Base-by-base conservation (phyloP, 2,329 filamentous ascomycete species). In the Aspergillus eucalypticola region DNA sequence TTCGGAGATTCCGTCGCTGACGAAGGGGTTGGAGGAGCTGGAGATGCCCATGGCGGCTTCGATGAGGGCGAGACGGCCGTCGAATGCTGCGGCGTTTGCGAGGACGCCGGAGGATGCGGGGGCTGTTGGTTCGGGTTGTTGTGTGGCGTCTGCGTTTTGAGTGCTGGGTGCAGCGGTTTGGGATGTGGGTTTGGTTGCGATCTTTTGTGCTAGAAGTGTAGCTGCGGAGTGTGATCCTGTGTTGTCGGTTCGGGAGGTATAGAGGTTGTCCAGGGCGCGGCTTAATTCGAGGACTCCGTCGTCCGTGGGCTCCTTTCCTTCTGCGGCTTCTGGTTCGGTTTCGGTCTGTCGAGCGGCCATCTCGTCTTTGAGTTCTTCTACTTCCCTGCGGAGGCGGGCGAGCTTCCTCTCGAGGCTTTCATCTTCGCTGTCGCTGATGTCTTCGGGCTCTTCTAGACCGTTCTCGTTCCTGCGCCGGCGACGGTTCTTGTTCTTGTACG, bases 51-150 rank as follows among this genome's bases (percentile, higher is more conserved):
- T 84, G 1, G 88, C 85, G 66, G 87, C 87, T 79, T 99, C 95
- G 51, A 99, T 81, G 29, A 90, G 80, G 2, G 89, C 81, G 19
- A 99, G 85, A 5, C 95, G 87, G 29, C 86, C 84, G 72, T 98
- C 94, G 69, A 99, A 97, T 64, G 95, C 90, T 23, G 93, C 91
- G 6, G 91, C 89, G 74, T 92, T 90, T 35, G 88, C 86, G 38
- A 97, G 82, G 25, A 90, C 53, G 76, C 83, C 48, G 81, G 88
- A 32, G 3, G 73, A 63, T 5, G 71, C 46, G 21, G 66, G 49
- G 48, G 53, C 51, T 41, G 62, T 50, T 4, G 39, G 38, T 17
- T 60, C 39, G 1, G 61, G 50, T 25, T 60, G 56, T 13, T 64
- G 58, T 55, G 63, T 58, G 38, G 63, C 21, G 2, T 56, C 21